Base-by-base conservation (phyloP, 2,329 filamentous ascomycete genomes). In the Fusarium beomiforme region DNA sequence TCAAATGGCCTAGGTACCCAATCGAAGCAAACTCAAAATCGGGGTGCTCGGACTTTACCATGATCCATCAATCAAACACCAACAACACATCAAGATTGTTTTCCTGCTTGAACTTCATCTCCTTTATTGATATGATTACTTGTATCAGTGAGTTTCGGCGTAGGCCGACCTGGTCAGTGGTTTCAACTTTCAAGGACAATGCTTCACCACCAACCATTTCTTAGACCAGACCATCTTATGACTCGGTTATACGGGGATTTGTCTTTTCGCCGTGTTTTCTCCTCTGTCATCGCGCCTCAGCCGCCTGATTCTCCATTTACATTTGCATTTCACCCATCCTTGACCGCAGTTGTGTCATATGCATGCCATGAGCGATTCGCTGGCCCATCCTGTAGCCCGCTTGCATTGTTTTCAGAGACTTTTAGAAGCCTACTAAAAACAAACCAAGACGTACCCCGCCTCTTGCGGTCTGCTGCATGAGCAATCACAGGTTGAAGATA, bases 401-500 rank as follows among this genome's bases (percentile, higher is more conserved):
- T 50, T 69, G 63, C 59, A 64, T 47, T 44, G 47, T 57, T 56
- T 46, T 62, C 60, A 72, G 61, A 49, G 50, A 53, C 41, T 41
- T 58, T 63, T 47, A n/a, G 49, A 51, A 57, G 44, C 44, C 54
- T 68, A 33, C 67, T 68, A 57, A 58, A 62, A 59, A 24, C 59
- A 53, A 44, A 64, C 54, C 50, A 41, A 69, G 59, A 29, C 61
- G 54, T 69, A 67, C 69, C 71, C 67, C 69, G 53, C 62, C 62
- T 59, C 17, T 56, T 47, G 46, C 53, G 59, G 68, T 59, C 50
- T 66, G 23, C 37, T 46, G 46, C 41, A 51, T 51, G 64, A 64
- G 72, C 75, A 75, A 76, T 76, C 74, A 76, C 61, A 58, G 60
- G 55, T 39, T 56, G 31, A 57, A 61, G 44, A 56, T 42, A 42